These are phyloP conservation scores for Cicer arietinum DNA, from an alignment of 306 rosid species.

Conservation along the genomic window DNA sequence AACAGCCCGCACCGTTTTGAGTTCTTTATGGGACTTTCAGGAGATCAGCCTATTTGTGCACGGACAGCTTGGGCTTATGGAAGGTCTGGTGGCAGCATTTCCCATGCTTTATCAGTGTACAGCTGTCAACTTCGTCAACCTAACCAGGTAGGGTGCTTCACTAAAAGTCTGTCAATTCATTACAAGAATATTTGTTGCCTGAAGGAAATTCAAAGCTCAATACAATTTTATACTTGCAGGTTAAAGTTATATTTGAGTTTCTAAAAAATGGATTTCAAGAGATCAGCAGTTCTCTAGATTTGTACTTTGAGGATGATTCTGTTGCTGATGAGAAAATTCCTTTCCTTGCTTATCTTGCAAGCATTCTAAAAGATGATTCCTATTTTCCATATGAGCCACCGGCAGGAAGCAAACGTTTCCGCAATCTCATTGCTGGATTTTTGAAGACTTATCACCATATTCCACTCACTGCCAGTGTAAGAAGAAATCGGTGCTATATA, in stretches of 20 bases:
- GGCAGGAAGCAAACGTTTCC: constrained; percentile 87
- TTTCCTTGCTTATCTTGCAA: constrained; percentile 84
- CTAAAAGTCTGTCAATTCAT: constrained; percentile 39
- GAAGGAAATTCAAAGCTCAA: constrained; percentile 43
- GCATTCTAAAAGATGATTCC: constrained; percentile 66
- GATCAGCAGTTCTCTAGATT: constrained; percentile 91
- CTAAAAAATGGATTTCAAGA: constrained; percentile 90
- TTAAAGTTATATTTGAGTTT: constrained; percentile 87
- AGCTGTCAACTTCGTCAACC: constrained; percentile 98
- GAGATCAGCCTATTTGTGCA: constrained; percentile 96
- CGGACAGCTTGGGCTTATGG: constrained; percentile 98
- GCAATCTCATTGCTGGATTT: constrained; percentile 89
- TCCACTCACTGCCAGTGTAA: constrained; percentile 80
- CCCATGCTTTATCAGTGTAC: constrained; percentile 96
- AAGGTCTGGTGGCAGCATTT: constrained; percentile 84
- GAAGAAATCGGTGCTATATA: constrained; percentile 44
- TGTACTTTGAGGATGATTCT: constrained; percentile 90
- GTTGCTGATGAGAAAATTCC: constrained; percentile 99
- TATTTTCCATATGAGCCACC: constrained; percentile 91
- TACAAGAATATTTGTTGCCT: constrained; percentile 39
- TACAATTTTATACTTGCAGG: constrained; percentile 63
- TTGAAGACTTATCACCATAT: constrained; percentile 93
- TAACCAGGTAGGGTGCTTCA: constrained; percentile 69
- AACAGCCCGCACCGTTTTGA: constrained; percentile 98
- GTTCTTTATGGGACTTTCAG: constrained; percentile 99